Conservation (phyloP, 139 green algal species). For the Haematococcus sp. region DNA sequence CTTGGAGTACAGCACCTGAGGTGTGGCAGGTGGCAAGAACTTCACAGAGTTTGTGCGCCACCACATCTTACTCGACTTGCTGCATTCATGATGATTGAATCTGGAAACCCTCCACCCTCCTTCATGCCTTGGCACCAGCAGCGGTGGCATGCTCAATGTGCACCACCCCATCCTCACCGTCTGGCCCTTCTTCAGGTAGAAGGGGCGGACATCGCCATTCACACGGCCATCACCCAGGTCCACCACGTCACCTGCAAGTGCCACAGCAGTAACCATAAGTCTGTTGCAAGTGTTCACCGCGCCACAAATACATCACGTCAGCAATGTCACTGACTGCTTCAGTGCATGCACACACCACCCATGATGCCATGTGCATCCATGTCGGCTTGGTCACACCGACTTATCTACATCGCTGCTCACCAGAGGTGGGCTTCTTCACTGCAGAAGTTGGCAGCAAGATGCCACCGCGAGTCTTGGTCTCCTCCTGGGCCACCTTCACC, state of each 20-base stretch:
- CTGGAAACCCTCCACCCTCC: background rate
- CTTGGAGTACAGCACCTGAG: slow-evolving; percentile 89
- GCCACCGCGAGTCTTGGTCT: slow-evolving; percentile 81
- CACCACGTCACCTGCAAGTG: slow-evolving; percentile 49
- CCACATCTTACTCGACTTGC: too few relatives aligned
- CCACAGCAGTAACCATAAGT: background rate
- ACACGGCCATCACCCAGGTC: slow-evolving; percentile 47
- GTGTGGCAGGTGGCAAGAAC: background rate
- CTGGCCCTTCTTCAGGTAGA: slow-evolving; percentile 46
- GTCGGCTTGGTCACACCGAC: background rate
- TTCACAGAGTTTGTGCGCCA: too few relatives aligned
- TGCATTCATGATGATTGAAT: background rate
- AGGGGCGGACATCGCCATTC: slow-evolving; percentile 21
- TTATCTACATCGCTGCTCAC: slow-evolving; percentile 19
- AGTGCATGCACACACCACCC: too few relatives aligned
- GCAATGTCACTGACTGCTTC: too few relatives aligned
- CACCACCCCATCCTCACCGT: slow-evolving; percentile 32
- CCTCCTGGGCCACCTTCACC: slow-evolving; percentile 78
- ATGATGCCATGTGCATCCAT: background rate
- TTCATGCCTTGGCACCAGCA: too few relatives aligned
- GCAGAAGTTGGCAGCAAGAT: slow-evolving; percentile 87
- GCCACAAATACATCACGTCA: too few relatives aligned
- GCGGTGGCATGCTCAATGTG: background rate
- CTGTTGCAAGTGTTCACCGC: too few relatives aligned
- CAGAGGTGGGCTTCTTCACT: slow-evolving; percentile 80